These are phyloP conservation scores for Russula dissimulans DNA, from an alignment of 768 basidiomycete species.

Conservation along the genomic window DNA sequence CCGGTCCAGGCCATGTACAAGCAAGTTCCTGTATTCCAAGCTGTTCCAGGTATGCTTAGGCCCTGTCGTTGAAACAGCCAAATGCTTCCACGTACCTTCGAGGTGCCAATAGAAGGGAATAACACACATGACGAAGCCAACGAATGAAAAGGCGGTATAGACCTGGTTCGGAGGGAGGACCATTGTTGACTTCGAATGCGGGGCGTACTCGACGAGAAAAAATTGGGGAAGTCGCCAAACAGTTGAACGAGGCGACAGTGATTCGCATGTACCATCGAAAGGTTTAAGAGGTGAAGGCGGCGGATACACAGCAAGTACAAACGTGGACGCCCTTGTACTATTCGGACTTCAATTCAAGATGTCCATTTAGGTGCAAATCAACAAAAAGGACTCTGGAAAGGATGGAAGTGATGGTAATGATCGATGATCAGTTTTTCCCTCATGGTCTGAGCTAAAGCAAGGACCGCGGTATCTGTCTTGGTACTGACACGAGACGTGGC, in stretches of 20 bases:
- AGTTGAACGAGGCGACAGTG: not conserved
- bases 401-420: no score
- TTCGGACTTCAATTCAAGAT: no score
- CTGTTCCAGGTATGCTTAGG: conserved; percentile 21
- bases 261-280: not conserved
- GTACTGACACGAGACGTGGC: no score
- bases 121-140: conserved; percentile 38
- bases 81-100: conserved; percentile 27
- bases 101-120: conserved; percentile 51
- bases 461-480: no score
- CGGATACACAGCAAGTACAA: not conserved
- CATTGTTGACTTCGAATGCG: not conserved
- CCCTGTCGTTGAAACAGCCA: no score
- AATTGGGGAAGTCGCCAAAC: not conserved
- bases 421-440: no score
- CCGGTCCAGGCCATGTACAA: conserved; percentile 64
- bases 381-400: no score
- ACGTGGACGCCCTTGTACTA: conserved; percentile 11
- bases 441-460: no score
- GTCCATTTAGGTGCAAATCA: no score
- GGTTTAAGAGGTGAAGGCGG: conserved; percentile 6
- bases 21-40: conserved; percentile 67
- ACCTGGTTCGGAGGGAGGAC: conserved; percentile 12
- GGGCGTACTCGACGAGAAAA: not conserved
- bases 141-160: conserved; percentile 33